Conservation (phyloP, 2,329 filamentous ascomycete genomes). For the Byssothecium circinans region DNA sequence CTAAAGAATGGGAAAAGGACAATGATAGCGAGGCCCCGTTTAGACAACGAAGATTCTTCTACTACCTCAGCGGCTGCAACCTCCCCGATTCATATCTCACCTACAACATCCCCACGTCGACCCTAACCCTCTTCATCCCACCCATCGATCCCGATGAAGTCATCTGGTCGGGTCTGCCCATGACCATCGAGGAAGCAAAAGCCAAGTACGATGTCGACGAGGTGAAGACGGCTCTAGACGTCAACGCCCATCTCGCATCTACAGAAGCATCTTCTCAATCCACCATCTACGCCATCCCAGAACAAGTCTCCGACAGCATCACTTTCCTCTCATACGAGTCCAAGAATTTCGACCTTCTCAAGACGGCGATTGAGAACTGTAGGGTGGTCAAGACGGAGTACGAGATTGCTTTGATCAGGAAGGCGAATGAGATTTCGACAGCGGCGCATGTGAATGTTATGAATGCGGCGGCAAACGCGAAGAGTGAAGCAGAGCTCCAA, state of each 20-base stretch:
- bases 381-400: constrained; percentile 84
- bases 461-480: constrained; percentile 60
- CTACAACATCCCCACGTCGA: constrained; percentile 74
- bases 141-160: constrained; percentile 85
- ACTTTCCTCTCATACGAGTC: constrained; percentile 71
- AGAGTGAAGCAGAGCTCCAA: constrained; percentile 81
- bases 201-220: constrained; percentile 67
- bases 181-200: constrained; percentile 74
- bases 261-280: constrained; percentile 50
- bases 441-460: constrained; percentile 76
- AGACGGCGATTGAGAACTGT: constrained; percentile 73
- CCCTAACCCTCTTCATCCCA: constrained; percentile 86
- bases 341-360: constrained; percentile 60
- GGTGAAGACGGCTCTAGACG: constrained; percentile 70
- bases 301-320: constrained; percentile 72
- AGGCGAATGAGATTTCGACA: constrained; percentile 78
- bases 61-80: constrained; percentile 86
- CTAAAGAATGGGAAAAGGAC: constrained; percentile 53
- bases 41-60: constrained; percentile 88
- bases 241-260: constrained; percentile 71
- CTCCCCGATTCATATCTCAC: constrained; percentile 78
- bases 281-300: constrained; percentile 74
- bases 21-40: constrained; percentile 83
- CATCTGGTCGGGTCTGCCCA: constrained; percentile 88
- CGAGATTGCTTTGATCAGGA: constrained; percentile 78